A percentile compares a stretch with the other conserved stretches of the same genome.
Evolutionary conservation across 805 yeast genomes (phyloP).

Genomic region (Zygosaccharomyces rouxii): DNA sequence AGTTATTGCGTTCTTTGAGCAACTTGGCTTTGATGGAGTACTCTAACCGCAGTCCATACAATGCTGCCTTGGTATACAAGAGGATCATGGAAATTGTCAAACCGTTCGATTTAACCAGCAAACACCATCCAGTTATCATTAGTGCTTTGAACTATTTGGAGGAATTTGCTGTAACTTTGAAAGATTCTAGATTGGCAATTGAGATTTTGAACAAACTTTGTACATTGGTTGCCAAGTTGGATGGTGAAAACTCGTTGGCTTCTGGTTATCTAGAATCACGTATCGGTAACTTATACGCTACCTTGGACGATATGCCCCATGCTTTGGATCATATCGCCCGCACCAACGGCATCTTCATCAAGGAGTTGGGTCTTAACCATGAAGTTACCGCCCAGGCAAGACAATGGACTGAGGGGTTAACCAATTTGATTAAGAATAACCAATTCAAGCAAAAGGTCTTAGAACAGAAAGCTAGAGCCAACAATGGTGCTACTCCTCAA

Average conservation of each 20-base stretch:
- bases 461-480: conserved; percentile 29
- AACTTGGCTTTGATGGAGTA: conserved; percentile 74
- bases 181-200: conserved; percentile 50
- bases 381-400: conserved; percentile 61
- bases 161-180: conserved; percentile 57
- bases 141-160: conserved; percentile 47
- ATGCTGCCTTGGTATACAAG: conserved; percentile 57
- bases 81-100: conserved; percentile 48
- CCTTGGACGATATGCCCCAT: conserved; percentile 46
- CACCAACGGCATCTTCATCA: conserved; percentile 55
- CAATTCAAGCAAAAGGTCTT: conserved; percentile 28
- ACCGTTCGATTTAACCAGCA: conserved; percentile 42
- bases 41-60: conserved; percentile 50
- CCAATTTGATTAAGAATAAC: conserved; percentile 33
- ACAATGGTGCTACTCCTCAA: conserved; percentile 15
- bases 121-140: conserved; percentile 68
- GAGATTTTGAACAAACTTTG: conserved; percentile 52
- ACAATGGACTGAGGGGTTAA: conserved; percentile 58
- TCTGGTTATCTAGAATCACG: conserved; percentile 68
- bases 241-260: conserved; percentile 57
- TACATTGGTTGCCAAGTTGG: conserved; percentile 44
- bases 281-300: conserved; percentile 55
- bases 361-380: conserved; percentile 63
- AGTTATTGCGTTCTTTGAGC: conserved; percentile 63
- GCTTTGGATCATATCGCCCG: conserved; percentile 53